These are phyloP conservation scores for Mucor circinelloides DNA, from an alignment of 371 early-diverging fungal species.

Conservation along the genomic window DNA sequence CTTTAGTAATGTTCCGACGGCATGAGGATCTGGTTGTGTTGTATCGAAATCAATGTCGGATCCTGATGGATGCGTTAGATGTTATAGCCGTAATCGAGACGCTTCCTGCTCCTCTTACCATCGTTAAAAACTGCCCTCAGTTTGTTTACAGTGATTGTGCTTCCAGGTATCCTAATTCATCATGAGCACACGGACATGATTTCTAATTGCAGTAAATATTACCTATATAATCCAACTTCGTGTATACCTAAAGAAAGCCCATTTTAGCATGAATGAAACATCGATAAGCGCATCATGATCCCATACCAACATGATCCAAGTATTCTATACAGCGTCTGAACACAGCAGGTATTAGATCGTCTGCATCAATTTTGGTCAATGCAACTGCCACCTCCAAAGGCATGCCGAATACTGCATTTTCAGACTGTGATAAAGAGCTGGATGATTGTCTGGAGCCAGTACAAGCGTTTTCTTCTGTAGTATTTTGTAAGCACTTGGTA, in stretches of 20 bases:
- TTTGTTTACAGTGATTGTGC: constrained; percentile 55
- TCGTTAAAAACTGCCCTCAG: constrained; percentile 53
- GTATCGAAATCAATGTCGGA: constrained; percentile 54
- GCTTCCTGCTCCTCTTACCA: constrained; percentile 30
- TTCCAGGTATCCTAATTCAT: constrained; percentile 53
- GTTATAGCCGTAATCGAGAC: neutral
- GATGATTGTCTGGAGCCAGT: neutral
- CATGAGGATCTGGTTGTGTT: constrained; percentile 72
- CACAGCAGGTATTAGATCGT: constrained; percentile 68
- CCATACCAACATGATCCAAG: constrained; percentile 37
- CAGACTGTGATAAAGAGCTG: constrained; percentile 11
- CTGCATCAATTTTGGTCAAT: constrained; percentile 54
- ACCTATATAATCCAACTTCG: constrained; percentile 65
- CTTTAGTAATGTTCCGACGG: constrained; percentile 82
- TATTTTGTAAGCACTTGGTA: neutral
- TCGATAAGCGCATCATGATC: neutral
- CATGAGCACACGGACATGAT: neutral
- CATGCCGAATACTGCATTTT: constrained; percentile 55
- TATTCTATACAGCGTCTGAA: constrained; percentile 81
- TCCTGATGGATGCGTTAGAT: constrained; percentile 31
- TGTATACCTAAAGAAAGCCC: constrained; percentile 42
- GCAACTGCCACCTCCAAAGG: constrained; percentile 58
- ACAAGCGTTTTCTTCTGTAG: constrained; percentile 4
- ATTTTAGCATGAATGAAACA: neutral
- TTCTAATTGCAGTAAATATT: constrained; percentile 1